phyloP scores from a whole-genome alignment of 371 early-diverging fungal genomes.

The Enterocytospora artemiae region DNA sequence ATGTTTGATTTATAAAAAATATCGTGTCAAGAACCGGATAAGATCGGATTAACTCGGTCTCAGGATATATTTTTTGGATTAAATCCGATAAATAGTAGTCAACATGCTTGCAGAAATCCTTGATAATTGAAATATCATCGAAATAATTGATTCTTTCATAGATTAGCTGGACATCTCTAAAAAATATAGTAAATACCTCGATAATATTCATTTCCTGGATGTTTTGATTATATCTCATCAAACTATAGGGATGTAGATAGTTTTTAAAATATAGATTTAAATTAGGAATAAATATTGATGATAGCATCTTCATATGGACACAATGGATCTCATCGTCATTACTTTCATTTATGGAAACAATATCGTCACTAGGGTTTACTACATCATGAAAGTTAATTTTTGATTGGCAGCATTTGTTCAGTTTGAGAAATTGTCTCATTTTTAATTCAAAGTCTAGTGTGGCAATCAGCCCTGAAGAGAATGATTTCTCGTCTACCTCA shows the following conservation, averaged over 20 bases:
- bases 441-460: slow-evolving; percentile 32
- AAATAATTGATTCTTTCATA: slow-evolving; percentile 26
- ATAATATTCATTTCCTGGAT: slow-evolving; percentile 29
- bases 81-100: slow-evolving; percentile 9
- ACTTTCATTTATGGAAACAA: not conserved
- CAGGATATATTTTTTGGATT: slow-evolving; percentile 1
- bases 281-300: slow-evolving; percentile 29
- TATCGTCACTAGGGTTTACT: not conserved
- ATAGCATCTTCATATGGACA: slow-evolving; percentile 37
- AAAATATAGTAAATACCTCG: slow-evolving; percentile 31
- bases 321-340: not conserved
- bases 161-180: slow-evolving; percentile 27
- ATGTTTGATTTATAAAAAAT: slow-evolving; percentile 28
- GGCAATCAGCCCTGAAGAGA: slow-evolving; percentile 2
- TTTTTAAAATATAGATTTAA: slow-evolving; percentile 18
- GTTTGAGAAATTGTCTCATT: not conserved
- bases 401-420: slow-evolving; percentile 18
- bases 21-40: slow-evolving; percentile 23
- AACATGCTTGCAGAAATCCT: slow-evolving; percentile 9
- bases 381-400: too few species aligned
- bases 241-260: slow-evolving; percentile 3
- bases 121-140: slow-evolving; percentile 22
- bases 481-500: slow-evolving; percentile 14
- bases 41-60: not conserved
- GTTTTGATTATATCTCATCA: slow-evolving; percentile 12